Percentiles rank a stretch among this genome's conserved stretches.
Evolutionary conservation across 495 filamentous ascomycete genomes (phyloP).

Genomic region (Amniculicola lignicola): DNA sequence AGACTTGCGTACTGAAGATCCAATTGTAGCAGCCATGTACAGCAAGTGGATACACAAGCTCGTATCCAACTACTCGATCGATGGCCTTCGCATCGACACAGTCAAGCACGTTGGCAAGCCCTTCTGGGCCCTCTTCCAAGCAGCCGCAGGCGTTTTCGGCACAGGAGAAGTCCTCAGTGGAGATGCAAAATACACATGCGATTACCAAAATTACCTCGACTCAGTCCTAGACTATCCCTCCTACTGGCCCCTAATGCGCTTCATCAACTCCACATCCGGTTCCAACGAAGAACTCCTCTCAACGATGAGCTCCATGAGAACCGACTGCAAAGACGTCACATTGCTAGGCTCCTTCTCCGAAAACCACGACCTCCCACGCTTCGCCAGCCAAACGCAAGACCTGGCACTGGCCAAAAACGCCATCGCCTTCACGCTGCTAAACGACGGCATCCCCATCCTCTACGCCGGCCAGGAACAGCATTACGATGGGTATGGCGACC

Average conservation of each 20-base stretch:
- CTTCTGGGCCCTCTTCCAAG: conserved; percentile 65
- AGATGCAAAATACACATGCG: conserved; percentile 57
- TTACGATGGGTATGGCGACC: conserved; percentile 57
- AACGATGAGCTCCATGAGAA: conserved; percentile 37
- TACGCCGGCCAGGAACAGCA: conserved; percentile 75
- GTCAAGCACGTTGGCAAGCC: conserved; percentile 67
- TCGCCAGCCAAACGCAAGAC: conserved; percentile 33
- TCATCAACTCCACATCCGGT: conserved; percentile 48
- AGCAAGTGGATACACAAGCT: conserved; percentile 63
- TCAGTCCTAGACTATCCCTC: conserved; percentile 70
- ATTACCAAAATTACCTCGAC: conserved; percentile 61
- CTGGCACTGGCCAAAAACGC: conserved; percentile 63
- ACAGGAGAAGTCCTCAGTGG: conserved; percentile 68
- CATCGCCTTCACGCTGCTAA: conserved; percentile 67
- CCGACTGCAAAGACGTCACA: conserved; percentile 56
- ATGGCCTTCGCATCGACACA: conserved; percentile 73
- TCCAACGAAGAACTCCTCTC: conserved; percentile 28
- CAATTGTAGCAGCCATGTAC: conserved; percentile 56
- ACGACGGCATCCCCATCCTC: conserved; percentile 64
- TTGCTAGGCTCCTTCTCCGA: conserved; percentile 72
- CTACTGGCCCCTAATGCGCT: conserved; percentile 59
- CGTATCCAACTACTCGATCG: conserved; percentile 68
- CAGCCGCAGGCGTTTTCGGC: conserved; percentile 66
- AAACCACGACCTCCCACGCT: conserved; percentile 65
- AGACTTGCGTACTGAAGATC: conserved; percentile 65